Conservation (phyloP, 2,329 filamentous ascomycete species). For the Davidsoniella australis region DNA sequence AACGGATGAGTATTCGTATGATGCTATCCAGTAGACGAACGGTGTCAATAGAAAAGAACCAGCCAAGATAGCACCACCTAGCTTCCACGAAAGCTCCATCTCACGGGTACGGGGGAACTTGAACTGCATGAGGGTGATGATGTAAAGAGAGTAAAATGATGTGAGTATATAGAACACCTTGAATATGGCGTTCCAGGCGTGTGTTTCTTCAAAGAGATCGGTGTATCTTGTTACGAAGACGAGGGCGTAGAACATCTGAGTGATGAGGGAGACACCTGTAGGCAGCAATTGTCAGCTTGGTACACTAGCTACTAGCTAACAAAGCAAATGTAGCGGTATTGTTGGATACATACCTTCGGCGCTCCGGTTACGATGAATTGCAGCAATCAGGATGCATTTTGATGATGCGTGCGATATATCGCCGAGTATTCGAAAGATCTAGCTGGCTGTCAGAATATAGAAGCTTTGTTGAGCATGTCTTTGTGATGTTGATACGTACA, state of each 20-base stretch:
- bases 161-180: constrained; percentile 80
- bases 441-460: background rate
- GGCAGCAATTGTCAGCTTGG: background rate
- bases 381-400: constrained; percentile 79
- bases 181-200: constrained; percentile 58
- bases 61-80: constrained; percentile 52
- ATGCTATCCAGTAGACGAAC: constrained; percentile 27
- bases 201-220: constrained; percentile 49
- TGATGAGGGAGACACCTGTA: constrained; percentile 77
- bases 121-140: constrained; percentile 73
- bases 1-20: constrained; percentile 19
- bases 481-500: constrained; percentile 15
- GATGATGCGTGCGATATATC: constrained; percentile 74
- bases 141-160: constrained; percentile 77
- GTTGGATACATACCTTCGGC: constrained; percentile 44
- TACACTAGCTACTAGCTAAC: background rate
- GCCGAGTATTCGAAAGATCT: constrained; percentile 59
- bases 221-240: constrained; percentile 82
- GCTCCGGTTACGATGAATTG: constrained; percentile 75
- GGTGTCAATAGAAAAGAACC: constrained; percentile 53
- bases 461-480: background rate
- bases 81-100: constrained; percentile 82
- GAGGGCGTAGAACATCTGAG: constrained; percentile 68
- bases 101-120: constrained; percentile 77
- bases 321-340: constrained; percentile 1